Evolutionary conservation across 2,329 filamentous ascomycete species (phyloP).

Genomic region (Fusarium concolor): DNA sequence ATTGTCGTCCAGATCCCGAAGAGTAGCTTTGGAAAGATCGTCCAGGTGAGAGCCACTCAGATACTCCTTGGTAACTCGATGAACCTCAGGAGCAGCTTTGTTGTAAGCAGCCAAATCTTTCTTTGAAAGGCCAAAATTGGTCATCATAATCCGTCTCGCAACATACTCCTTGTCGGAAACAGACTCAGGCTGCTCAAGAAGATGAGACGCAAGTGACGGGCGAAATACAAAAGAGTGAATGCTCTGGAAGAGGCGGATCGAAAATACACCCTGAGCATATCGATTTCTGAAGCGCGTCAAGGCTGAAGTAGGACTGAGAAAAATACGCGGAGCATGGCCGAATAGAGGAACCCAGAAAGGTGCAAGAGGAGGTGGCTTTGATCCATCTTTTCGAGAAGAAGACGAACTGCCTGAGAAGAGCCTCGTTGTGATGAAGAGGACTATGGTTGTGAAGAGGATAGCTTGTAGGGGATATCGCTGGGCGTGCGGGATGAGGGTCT

Average conservation of each 20-base stretch:
- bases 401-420: conserved; percentile 48
- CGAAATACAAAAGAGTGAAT: conserved; percentile 52
- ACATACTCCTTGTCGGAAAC: conserved; percentile 45
- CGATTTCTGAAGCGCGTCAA: conserved; percentile 48
- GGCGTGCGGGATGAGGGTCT: conserved; percentile 34
- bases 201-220: conserved; percentile 45
- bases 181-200: conserved; percentile 48
- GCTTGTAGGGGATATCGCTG: conserved; percentile 42
- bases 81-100: conserved; percentile 45
- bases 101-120: conserved; percentile 49
- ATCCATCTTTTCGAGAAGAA: conserved; percentile 51
- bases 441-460: conserved; percentile 42
- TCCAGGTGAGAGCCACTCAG: conserved; percentile 43
- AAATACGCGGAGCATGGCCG: conserved; percentile 52
- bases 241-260: conserved; percentile 49
- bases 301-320: conserved; percentile 45
- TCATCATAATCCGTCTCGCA: conserved; percentile 44
- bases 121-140: conserved; percentile 50
- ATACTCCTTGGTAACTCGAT: conserved; percentile 45
- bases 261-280: conserved; percentile 52
- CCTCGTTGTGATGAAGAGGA: conserved; percentile 45
- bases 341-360: conserved; percentile 53
- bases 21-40: conserved; percentile 34
- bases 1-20: conserved; percentile 44
- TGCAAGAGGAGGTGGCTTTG: conserved; percentile 44